These are phyloP conservation scores for Hyphopichia wangnamkhiaoensis DNA, from an alignment of 1,139 yeast genomes.

Conservation along the genomic window DNA sequence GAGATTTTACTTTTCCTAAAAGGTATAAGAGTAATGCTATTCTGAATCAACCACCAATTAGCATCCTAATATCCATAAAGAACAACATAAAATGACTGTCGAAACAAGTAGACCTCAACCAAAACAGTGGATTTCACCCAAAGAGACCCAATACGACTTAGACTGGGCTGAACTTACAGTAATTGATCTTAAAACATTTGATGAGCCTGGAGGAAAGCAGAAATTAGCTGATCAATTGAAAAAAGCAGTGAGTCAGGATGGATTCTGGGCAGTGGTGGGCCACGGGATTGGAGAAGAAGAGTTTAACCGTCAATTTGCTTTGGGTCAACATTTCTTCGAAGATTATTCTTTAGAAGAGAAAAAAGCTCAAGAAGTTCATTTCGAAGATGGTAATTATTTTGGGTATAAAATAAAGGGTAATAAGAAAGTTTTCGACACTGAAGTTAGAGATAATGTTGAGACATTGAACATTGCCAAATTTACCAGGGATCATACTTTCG, in stretches of 20 bases:
- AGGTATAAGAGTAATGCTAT: too few species aligned
- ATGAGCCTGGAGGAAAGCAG: constrained; percentile 26
- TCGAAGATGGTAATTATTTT: constrained; percentile 31
- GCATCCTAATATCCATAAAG: background rate
- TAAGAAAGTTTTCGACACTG: constrained; percentile 27
- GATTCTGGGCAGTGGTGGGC: constrained; percentile 33
- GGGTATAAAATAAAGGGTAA: constrained; percentile 30
- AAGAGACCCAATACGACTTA: constrained; percentile 24
- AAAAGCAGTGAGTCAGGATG: constrained; percentile 28
- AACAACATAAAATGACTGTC: background rate
- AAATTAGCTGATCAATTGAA: constrained; percentile 26
- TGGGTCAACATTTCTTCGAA: constrained; percentile 30
- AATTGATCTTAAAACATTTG: constrained; percentile 28
- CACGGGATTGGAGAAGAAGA: constrained; percentile 27
- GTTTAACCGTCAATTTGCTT: constrained; percentile 25
- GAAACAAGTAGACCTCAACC: constrained; percentile 1
- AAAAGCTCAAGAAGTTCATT: constrained; percentile 24
- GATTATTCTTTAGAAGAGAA: constrained; percentile 28
- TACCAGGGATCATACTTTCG: constrained; percentile 22
- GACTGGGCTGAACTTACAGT: constrained; percentile 35
- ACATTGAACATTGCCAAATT: constrained; percentile 36
- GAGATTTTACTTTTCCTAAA: too few species aligned
- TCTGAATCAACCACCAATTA: background rate
- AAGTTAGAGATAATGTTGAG: constrained; percentile 31
- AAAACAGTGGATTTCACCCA: constrained; percentile 25